A percentile compares a stretch with the other conserved stretches of the same genome.
Evolutionary conservation across 805 yeast genomes (phyloP).

Genomic region (Candida easanensis): DNA sequence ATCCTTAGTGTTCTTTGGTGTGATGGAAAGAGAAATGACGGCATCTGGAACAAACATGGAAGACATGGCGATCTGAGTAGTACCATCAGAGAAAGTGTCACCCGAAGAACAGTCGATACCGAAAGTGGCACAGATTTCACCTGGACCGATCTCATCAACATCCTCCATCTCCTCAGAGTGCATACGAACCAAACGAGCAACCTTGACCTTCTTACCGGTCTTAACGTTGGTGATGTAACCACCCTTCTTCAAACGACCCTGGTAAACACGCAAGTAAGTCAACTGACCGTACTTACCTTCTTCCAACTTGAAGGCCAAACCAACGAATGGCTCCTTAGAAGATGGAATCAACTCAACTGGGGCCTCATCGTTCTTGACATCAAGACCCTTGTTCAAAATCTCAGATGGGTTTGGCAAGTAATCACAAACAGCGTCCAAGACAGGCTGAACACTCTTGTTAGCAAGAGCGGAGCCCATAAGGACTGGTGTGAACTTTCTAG

Average conservation of each 20-base stretch:
- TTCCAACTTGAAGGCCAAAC: slow-evolving; percentile 97
- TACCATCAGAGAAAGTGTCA: slow-evolving; percentile 86
- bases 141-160: slow-evolving; percentile 91
- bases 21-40: slow-evolving; percentile 87
- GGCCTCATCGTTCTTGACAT: slow-evolving; percentile 58
- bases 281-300: slow-evolving; percentile 98
- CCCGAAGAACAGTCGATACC: slow-evolving; percentile 99
- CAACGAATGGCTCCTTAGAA: slow-evolving; percentile 78
- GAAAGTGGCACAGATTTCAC: slow-evolving; percentile 98
- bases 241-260: slow-evolving; percentile 92
- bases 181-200: slow-evolving; percentile 94
- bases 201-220: slow-evolving; percentile 89
- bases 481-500: slow-evolving; percentile 97
- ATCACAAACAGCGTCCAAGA: slow-evolving; percentile 92
- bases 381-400: slow-evolving; percentile 86
- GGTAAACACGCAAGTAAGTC: slow-evolving; percentile 95
- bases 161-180: slow-evolving; percentile 99
- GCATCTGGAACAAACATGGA: slow-evolving; percentile 99
- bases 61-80: slow-evolving; percentile 81
- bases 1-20: slow-evolving; percentile 79
- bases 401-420: slow-evolving; percentile 95
- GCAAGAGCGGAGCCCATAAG: slow-evolving; percentile 98
- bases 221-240: slow-evolving; percentile 83
- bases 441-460: slow-evolving; percentile 93
- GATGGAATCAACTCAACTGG: slow-evolving; percentile 77